phyloP scores from a whole-genome alignment of 2,329 filamentous ascomycete species.

The Pseudogymnoascus sp. region DNA sequence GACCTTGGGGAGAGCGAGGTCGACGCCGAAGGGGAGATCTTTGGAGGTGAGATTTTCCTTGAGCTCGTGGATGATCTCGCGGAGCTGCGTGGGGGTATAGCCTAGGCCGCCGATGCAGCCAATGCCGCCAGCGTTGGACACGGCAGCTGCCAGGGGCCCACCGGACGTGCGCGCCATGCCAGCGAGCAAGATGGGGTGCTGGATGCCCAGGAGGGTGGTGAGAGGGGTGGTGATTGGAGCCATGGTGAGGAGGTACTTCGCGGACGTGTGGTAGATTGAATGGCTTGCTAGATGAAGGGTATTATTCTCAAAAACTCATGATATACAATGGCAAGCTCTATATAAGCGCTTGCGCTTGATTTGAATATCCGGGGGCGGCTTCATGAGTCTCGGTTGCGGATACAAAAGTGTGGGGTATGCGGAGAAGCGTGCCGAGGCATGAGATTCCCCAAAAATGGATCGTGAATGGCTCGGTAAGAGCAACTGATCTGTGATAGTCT shows the following conservation, averaged over 20 bases:
- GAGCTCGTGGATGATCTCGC: slow-evolving; percentile 75
- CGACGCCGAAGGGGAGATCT: slow-evolving; percentile 77
- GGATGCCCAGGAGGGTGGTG: slow-evolving; percentile 70
- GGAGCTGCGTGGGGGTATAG: slow-evolving; percentile 68
- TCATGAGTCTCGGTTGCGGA: slow-evolving; percentile 9
- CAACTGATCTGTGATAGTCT: not conserved
- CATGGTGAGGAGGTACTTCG: slow-evolving; percentile 1
- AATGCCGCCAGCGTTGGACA: slow-evolving; percentile 69
- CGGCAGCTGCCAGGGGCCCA: slow-evolving; percentile 71
- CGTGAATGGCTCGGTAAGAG: not conserved
- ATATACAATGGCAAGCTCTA: not conserved
- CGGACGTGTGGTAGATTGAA: not conserved
- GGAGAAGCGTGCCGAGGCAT: slow-evolving; percentile 6
- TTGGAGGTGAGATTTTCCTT: slow-evolving; percentile 64
- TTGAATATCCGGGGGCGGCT: slow-evolving; percentile 2
- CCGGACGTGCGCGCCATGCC: slow-evolving; percentile 87
- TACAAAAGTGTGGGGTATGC: slow-evolving; percentile 10
- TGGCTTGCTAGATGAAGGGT: not conserved
- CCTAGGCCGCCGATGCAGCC: slow-evolving; percentile 66
- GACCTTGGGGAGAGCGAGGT: slow-evolving; percentile 84
- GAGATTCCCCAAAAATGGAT: slow-evolving; percentile 25
- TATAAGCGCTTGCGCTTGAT: not conserved
- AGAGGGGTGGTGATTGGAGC: slow-evolving; percentile 66
- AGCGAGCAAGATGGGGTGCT: slow-evolving; percentile 83
- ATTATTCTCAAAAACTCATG: not conserved